phyloP scores from a whole-genome alignment of 768 basidiomycete species.

The Pisolithus microcarpus region DNA sequence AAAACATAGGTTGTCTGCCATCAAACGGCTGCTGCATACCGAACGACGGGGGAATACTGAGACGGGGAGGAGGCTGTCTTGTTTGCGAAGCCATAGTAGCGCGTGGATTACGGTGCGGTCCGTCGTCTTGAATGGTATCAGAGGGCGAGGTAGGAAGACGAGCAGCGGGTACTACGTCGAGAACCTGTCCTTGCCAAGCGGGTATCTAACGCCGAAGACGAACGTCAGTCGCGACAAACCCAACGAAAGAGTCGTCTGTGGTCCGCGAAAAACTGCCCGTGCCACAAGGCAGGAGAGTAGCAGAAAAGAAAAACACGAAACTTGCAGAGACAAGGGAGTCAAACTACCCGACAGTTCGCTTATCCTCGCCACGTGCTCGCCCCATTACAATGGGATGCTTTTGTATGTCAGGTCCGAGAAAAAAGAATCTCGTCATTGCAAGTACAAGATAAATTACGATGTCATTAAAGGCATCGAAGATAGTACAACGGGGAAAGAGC shows the following conservation, averaged over 20 bases:
- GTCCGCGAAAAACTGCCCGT: neutral
- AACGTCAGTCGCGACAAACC: constrained; percentile 4
- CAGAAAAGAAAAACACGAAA: neutral
- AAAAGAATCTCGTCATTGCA: neutral
- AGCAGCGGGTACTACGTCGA: neutral
- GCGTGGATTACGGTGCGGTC: constrained; percentile 2
- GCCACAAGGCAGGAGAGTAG: neutral
- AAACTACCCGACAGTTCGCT: constrained; percentile 6
- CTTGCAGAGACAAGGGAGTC: neutral
- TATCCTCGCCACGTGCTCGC: constrained; percentile 6
- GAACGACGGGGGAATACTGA: constrained; percentile 50
- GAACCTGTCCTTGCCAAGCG: neutral
- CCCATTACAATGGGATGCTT: neutral
- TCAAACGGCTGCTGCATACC: constrained; percentile 51
- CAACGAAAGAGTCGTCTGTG: neutral
- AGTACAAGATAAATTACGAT: neutral
- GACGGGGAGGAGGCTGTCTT: constrained; percentile 48
- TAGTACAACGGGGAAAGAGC: neutral
- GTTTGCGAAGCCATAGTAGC: constrained; percentile 30
- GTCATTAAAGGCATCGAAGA: neutral
- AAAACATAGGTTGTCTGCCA: constrained; percentile 46
- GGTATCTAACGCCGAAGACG: constrained; percentile 3
- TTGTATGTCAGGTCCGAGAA: neutral
- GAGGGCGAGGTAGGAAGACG: constrained; percentile 2
- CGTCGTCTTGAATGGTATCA: neutral